Evolutionary conservation across 2,329 filamentous ascomycete species (phyloP).

Genomic region (Ceratocystis variospora): DNA sequence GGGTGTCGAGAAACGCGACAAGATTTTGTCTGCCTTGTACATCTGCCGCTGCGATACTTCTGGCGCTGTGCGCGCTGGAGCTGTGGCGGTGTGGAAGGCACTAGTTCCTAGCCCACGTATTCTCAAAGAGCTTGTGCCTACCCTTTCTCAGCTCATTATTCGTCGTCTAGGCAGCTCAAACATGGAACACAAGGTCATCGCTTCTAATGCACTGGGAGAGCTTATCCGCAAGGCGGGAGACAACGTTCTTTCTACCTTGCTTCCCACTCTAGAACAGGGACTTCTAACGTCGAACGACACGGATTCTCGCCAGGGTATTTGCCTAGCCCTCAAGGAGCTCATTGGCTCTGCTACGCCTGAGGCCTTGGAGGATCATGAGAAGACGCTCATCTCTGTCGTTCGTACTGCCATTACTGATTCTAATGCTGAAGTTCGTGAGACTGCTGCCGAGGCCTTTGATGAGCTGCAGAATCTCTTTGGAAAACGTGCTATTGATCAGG

Average conservation of each 20-base stretch:
- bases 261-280: conserved; percentile 86
- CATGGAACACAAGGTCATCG: conserved; percentile 98
- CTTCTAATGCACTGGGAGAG: conserved; percentile 89
- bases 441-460: conserved; percentile 94
- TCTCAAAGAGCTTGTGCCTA: conserved; percentile 89
- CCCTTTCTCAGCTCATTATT: conserved; percentile 88
- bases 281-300: conserved; percentile 77
- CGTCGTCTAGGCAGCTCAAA: conserved; percentile 86
- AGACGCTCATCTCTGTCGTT: conserved; percentile 86
- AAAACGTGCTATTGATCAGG: conserved; percentile 89
- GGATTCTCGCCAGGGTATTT: conserved; percentile 93
- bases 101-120: conserved; percentile 83
- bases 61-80: conserved; percentile 74
- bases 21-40: conserved; percentile 90
- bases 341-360: conserved; percentile 81
- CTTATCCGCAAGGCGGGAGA: conserved; percentile 95
- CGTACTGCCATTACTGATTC: conserved; percentile 83
- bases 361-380: conserved; percentile 84
- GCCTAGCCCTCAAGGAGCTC: conserved; percentile 85
- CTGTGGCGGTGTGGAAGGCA: conserved; percentile 92
- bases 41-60: conserved; percentile 97
- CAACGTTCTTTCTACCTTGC: conserved; percentile 69
- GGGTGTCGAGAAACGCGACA: conserved; percentile 91
- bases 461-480: conserved; percentile 84
- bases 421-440: conserved; percentile 80